Evolutionary conservation across 2,329 filamentous ascomycete genomes (phyloP), one percentile per base, ranked within the genome.

Genomic region (Botrytis paeoniae): DNA sequence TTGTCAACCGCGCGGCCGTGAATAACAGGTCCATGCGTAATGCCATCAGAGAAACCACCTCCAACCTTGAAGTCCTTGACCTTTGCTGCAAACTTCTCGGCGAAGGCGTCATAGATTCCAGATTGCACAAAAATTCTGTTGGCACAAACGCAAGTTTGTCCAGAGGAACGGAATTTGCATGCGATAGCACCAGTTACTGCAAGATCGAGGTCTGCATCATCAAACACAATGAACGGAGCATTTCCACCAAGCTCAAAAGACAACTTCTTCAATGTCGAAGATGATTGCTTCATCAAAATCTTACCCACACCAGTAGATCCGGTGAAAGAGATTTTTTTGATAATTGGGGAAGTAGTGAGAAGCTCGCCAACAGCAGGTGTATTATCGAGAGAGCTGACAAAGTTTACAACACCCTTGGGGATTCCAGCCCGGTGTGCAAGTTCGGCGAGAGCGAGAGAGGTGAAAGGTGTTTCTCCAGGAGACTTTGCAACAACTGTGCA

Each of bases 231-330:
- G 81, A 98, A 97, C 1, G 95, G 95, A 0, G 95, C 93, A 81
- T 98, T 98, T 65, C 95, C 96, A 71, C 95, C 95, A 1, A 98
- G 91, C 82, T 98, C 95, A 82, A 97, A 92, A 0, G 93, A 96
- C 59, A 91, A 81, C 77, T 90, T 88, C 87, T 98, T 98, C 41
- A 94, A 84, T 0, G 94, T 97, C 59, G 89, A 87, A 0, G 94
- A 89, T 18, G 92, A 91, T 83, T 98, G 95, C 85, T 93, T 92
- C 94, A 98, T 97, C 71, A 99, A 89, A 10, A 91, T 85, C 81
- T 91, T 91, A 45, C 90, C 90, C 54, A 92, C 89, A 62, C 80
- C 83, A 0, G 90, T 92, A 35, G 84, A 98, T 68, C 96, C 96
- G 0, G 96, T 98, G 82, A 99, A 99, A 22, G 94, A 97, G 61